Evolutionary conservation across 2,329 filamentous ascomycete genomes (phyloP), one percentile per base, ranked within the genome.

Genomic region (Phoma herbarum): DNA sequence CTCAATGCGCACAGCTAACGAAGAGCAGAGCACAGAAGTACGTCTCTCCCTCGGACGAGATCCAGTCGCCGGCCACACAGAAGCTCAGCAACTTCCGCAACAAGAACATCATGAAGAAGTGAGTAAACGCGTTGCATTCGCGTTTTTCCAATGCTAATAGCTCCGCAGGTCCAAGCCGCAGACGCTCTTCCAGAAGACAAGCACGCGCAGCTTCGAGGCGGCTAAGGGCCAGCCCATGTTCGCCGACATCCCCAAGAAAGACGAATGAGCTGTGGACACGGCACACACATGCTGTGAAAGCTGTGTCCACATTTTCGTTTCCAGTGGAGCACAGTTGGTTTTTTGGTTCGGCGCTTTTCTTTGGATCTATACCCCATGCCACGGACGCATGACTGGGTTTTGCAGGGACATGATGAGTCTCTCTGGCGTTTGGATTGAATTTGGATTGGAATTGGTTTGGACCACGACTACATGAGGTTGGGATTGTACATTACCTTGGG

Each of bases 31-130:
- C 80, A 50, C 80, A 83, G 68, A 81, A 84, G 66, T 94, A 93
- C 79, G 83, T 93, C 75, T 93, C 90, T 18, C 92, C 92, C 2
- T 93, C 90, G n/a, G 92, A 96, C 78, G 88, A 87, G 79, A 93
- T 96, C 82, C 91, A 93, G 88, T 93, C 90, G 69, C 92, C 92
- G 33, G 93, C 91, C 78, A 90, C 89, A 18, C 89, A 90, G 77
- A 95, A 95, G 84, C 85, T 95, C 70, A 90, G 85, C 63, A 89
- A 90, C 39, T 87, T 93, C 78, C 90, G 91, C 79, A 91, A 86
- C 80, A 93, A 92, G 82, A 89, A 92, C 72, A 88, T 88, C 62
- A 85, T 85, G 80, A 94, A 93, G 89, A 92, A 83, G 75, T 79
- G 75, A 18, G 14, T 28, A 2, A 41, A 18, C 28, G 37, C 14